Conservation (phyloP, 164 flowering plant species). For the Akebia trifoliata region DNA sequence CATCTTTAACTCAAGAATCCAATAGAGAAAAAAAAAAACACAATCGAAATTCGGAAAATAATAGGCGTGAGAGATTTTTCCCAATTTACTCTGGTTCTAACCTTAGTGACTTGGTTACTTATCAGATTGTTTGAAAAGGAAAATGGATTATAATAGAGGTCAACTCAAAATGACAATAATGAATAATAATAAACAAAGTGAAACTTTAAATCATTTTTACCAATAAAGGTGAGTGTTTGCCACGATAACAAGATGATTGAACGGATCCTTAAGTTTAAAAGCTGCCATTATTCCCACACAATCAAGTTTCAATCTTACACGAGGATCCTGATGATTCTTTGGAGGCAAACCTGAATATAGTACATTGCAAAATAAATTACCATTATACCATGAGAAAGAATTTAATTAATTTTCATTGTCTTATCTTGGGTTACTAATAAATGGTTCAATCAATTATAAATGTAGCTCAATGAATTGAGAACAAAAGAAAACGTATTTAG, state of each 20-base stretch:
- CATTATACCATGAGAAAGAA: slow-evolving; percentile 1
- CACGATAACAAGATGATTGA: slow-evolving; percentile 54
- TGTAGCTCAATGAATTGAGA: background rate
- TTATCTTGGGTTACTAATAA: background rate
- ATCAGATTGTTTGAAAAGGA: too few species aligned
- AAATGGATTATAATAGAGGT: background rate
- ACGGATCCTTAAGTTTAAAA: slow-evolving; percentile 55
- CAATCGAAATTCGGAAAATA: background rate
- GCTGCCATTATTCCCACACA: slow-evolving; percentile 93
- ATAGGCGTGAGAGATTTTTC: too few species aligned
- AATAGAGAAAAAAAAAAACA: background rate
- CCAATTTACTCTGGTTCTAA: too few species aligned
- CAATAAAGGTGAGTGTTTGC: slow-evolving; percentile 96
- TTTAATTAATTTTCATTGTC: too few species aligned
- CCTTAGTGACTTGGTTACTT: too few species aligned
- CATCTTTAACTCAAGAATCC: background rate
- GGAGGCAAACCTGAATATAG: slow-evolving; percentile 29
- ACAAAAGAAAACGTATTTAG: background rate
- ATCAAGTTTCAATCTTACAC: slow-evolving; percentile 84
- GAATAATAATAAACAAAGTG: background rate
- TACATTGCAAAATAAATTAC: slow-evolving; percentile 5
- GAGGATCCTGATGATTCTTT: slow-evolving; percentile 52
- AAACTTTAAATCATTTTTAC: slow-evolving; percentile 31
- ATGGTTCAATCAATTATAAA: background rate
- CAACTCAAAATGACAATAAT: background rate